Evolutionary conservation across 306 rosid species (phyloP).

Genomic region (Trifolium pratense): DNA sequence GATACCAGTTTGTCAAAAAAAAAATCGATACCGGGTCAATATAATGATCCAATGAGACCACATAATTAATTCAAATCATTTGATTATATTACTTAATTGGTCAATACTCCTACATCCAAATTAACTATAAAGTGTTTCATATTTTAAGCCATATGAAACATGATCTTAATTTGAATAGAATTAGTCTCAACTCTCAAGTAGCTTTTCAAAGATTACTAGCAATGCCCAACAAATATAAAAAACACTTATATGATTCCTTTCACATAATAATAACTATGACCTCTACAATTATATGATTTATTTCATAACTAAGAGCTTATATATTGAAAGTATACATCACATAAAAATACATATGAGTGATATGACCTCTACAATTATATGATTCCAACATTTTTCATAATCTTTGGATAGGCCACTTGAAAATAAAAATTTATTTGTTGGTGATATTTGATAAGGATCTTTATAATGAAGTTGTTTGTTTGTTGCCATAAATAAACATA

Average conservation of each 20-base stretch:
- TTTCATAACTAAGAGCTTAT: constrained; percentile 10
- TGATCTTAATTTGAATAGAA: not conserved
- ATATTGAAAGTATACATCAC: constrained; percentile 14
- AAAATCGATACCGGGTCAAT: too few relatives aligned
- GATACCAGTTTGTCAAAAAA: too few relatives aligned
- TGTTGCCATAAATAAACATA: not conserved
- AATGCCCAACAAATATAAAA: constrained; percentile 60
- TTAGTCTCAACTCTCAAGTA: constrained; percentile 19
- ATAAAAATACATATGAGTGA: constrained; percentile 26
- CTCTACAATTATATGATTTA: too few relatives aligned
- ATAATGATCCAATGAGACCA: too few relatives aligned
- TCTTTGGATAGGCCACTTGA: constrained; percentile 25
- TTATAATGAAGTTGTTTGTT: not conserved
- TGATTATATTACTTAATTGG: too few relatives aligned
- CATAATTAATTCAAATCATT: too few relatives aligned
- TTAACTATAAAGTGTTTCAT: too few relatives aligned
- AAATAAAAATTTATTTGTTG: too few relatives aligned
- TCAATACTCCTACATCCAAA: too few relatives aligned
- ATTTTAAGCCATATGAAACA: too few relatives aligned
- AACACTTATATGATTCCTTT: constrained; percentile 26
- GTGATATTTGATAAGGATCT: not conserved
- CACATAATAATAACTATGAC: too few relatives aligned
- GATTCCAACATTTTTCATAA: constrained; percentile 5
- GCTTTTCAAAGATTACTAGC: constrained; percentile 42
- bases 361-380: constrained; percentile 32